Evolutionary conservation across 2,329 filamentous ascomycete genomes (phyloP).

Genomic region (Colletotrichum plurivorum): DNA sequence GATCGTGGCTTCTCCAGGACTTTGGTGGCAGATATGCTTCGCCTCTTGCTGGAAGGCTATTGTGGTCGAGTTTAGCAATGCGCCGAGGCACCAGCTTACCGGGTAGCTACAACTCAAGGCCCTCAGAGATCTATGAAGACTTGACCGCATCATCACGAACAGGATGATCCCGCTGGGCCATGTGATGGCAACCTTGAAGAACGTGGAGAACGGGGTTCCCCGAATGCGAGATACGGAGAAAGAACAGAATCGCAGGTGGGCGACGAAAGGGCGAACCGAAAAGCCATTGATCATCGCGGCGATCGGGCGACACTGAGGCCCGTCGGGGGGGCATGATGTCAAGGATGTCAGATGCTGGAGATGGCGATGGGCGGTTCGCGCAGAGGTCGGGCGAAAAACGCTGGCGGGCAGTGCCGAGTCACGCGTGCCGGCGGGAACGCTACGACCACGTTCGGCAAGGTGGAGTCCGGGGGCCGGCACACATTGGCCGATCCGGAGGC

Average conservation of each 20-base stretch:
- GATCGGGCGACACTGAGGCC: conserved; percentile 4
- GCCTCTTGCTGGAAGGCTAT: no score
- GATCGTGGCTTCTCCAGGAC: no score
- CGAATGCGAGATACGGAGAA: conserved; percentile 6
- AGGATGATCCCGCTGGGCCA: neutral
- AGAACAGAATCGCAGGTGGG: neutral
- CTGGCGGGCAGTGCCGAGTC: conserved; percentile 33
- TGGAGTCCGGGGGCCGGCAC: conserved; percentile 17
- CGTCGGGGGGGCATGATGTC: conserved; percentile 16
- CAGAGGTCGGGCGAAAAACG: conserved; percentile 28
- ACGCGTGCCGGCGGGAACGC: conserved; percentile 32
- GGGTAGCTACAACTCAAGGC: no score
- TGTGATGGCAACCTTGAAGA: neutral
- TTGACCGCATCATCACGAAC: no score
- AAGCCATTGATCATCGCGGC: neutral
- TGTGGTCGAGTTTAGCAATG: no score
- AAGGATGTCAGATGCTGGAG: neutral
- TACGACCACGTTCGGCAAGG: conserved; percentile 24
- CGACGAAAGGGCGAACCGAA: neutral
- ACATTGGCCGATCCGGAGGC: conserved; percentile 35
- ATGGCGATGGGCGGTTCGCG: conserved; percentile 4
- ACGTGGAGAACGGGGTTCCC: conserved; percentile 21
- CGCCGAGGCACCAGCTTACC: no score
- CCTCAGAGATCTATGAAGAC: no score
- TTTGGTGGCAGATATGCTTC: no score